Evolutionary conservation across 2,329 filamentous ascomycete genomes (phyloP).

Genomic region (Xylaria polymorpha): DNA sequence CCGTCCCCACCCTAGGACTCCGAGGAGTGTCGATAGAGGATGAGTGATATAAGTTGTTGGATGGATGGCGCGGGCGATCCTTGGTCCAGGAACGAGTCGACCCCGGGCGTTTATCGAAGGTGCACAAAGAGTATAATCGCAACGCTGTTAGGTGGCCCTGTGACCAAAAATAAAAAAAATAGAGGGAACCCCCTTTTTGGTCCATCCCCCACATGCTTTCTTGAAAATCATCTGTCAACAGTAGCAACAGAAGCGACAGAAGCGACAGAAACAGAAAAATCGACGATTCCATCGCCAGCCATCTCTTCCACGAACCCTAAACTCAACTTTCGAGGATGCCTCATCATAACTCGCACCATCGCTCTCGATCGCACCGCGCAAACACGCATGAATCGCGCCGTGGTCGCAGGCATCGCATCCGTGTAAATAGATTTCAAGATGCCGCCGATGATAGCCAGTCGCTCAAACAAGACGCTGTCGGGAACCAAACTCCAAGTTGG

Average conservation of each 20-base stretch:
- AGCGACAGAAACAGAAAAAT: slow-evolving; percentile 5
- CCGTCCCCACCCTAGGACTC: slow-evolving; percentile 32
- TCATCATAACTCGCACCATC: neutral
- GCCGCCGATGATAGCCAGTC: neutral
- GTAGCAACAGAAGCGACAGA: neutral
- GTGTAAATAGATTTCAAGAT: neutral
- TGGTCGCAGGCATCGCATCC: neutral
- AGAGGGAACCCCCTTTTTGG: neutral
- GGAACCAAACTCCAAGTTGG: neutral
- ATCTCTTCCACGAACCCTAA: neutral
- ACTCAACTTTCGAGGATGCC: slow-evolving; percentile 8
- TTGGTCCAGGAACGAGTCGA: slow-evolving; percentile 7
- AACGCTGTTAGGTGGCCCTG: neutral
- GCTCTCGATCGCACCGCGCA: neutral
- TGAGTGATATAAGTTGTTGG: slow-evolving; percentile 3
- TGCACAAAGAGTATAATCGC: slow-evolving; percentile 1
- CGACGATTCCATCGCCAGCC: neutral
- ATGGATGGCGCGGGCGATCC: slow-evolving; percentile 9
- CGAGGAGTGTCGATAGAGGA: too few relatives aligned
- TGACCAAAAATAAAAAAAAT: slow-evolving; percentile 23
- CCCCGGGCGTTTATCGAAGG: slow-evolving; percentile 3
- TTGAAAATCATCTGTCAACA: slow-evolving; percentile 6
- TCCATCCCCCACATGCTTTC: neutral
- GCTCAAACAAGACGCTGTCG: neutral
- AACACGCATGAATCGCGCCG: neutral